These are phyloP conservation scores for Didymella arachidicola DNA, from an alignment of 2,329 filamentous ascomycete species.

Conservation along the genomic window DNA sequence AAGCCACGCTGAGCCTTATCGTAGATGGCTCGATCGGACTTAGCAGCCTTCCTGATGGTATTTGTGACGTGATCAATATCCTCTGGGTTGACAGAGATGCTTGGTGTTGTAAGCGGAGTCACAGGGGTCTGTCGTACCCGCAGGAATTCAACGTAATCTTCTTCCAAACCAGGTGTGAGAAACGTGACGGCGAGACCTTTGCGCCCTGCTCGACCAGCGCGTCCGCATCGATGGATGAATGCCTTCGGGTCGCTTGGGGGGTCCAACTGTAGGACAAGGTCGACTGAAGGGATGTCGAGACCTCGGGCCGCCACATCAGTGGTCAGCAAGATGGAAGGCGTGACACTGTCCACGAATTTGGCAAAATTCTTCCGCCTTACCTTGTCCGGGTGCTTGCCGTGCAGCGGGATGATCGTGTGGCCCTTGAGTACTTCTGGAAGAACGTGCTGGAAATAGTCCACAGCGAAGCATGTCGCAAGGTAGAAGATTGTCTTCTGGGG, in stretches of 20 bases:
- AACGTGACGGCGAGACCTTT: constrained; percentile 86
- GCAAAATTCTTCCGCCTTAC: constrained; percentile 88
- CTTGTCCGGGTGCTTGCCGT: constrained; percentile 89
- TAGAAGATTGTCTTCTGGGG: constrained; percentile 91
- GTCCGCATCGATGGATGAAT: constrained; percentile 71
- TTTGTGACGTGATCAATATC: constrained; percentile 67
- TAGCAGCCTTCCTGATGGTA: constrained; percentile 67
- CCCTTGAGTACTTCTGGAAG: constrained; percentile 75
- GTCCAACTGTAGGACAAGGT: constrained; percentile 89
- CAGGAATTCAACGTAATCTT: constrained; percentile 88
- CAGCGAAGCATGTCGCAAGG: constrained; percentile 89
- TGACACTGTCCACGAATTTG: constrained; percentile 76
- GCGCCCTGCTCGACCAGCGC: constrained; percentile 68
- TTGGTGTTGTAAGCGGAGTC: constrained; percentile 65
- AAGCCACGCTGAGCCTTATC: constrained; percentile 92
- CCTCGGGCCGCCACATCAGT: constrained; percentile 92
- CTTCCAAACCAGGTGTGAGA: constrained; percentile 81
- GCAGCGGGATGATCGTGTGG: constrained; percentile 78
- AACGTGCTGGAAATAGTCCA: constrained; percentile 90
- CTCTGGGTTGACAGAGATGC: constrained; percentile 64
- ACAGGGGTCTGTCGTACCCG: constrained; percentile 88
- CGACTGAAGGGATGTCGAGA: constrained; percentile 89
- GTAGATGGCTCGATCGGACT: constrained; percentile 71
- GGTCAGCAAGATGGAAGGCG: constrained; percentile 83
- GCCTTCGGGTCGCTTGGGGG: constrained; percentile 88